phyloP scores from a whole-genome alignment of 345 rosid species.

The Gossypium anomalum region DNA sequence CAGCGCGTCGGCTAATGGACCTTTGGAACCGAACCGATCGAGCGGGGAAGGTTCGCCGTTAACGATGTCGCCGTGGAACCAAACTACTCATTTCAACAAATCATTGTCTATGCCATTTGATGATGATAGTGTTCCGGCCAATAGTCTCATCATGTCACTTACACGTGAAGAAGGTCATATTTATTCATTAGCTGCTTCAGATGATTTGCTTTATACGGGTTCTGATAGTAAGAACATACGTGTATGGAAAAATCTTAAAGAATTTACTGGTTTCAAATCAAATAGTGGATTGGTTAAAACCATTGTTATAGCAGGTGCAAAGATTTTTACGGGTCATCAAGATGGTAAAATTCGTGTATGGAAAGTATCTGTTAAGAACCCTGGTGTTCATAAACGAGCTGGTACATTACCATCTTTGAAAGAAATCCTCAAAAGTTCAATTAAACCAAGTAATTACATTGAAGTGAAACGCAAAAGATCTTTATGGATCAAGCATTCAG shows the following conservation, averaged over 20 bases:
- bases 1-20: constrained; percentile 58
- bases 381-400: constrained; percentile 59
- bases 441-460: constrained; percentile 79
- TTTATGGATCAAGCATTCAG: constrained; percentile 94
- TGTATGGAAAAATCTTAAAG: constrained; percentile 88
- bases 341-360: constrained; percentile 93
- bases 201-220: constrained; percentile 86
- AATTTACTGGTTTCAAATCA: constrained; percentile 79
- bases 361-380: constrained; percentile 68
- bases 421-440: constrained; percentile 82
- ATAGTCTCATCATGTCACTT: constrained; percentile 75
- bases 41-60: constrained; percentile 93
- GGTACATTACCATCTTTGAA: constrained; percentile 84
- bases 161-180: constrained; percentile 94
- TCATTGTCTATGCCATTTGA: constrained; percentile 44
- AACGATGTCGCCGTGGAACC: constrained; percentile 98
- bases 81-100: constrained; percentile 47
- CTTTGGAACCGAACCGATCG: constrained; percentile 48
- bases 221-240: constrained; percentile 97
- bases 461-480: constrained; percentile 63
- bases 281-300: constrained; percentile 92
- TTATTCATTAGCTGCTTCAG: constrained; percentile 79
- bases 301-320: constrained; percentile 69
- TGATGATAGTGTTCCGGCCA: constrained; percentile 35
- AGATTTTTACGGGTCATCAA: constrained; percentile 90